Evolutionary conservation across 352 stramenopile genomes (phyloP).

Genomic region (Globisporangium paddicum): DNA sequence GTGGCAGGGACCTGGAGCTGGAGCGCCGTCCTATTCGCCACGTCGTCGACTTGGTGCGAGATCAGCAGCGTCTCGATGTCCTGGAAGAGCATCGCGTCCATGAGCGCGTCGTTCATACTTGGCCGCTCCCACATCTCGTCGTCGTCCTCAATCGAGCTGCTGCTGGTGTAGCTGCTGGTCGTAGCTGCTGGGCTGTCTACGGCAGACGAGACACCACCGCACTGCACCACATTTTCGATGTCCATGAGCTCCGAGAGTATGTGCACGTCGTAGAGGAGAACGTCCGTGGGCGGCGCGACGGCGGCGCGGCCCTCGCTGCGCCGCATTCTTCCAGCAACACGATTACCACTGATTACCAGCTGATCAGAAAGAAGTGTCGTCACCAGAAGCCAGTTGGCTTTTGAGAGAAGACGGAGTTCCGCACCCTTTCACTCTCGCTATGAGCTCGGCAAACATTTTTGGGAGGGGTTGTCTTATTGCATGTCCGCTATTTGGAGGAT

Average conservation of each 20-base stretch:
- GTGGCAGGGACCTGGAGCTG: background rate
- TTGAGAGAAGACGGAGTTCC: too few relatives aligned
- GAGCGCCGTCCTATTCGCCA: background rate
- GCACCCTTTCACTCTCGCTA: too few relatives aligned
- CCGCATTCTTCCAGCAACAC: background rate
- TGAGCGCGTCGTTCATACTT: slow-evolving; percentile 6
- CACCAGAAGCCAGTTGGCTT: too few relatives aligned
- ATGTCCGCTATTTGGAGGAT: too few relatives aligned
- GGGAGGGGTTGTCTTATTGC: too few relatives aligned
- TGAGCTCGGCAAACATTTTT: too few relatives aligned
- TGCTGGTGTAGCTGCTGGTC: background rate
- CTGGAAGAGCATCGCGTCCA: slow-evolving; percentile 12
- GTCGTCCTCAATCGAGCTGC: background rate
- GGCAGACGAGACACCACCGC: background rate
- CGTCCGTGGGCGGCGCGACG: background rate
- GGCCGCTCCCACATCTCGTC: background rate
- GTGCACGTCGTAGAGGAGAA: slow-evolving; percentile 8
- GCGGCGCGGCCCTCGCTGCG: background rate
- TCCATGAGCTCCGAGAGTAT: slow-evolving; percentile 10
- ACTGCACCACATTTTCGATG: background rate
- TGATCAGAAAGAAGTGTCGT: background rate
- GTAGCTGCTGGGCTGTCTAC: background rate
- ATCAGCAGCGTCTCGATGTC: slow-evolving; percentile 13
- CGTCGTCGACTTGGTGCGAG: background rate
- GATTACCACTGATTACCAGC: background rate